These are phyloP conservation scores for Phytophthora cryptogea DNA, from an alignment of 352 stramenopile genomes.

Conservation along the genomic window DNA sequence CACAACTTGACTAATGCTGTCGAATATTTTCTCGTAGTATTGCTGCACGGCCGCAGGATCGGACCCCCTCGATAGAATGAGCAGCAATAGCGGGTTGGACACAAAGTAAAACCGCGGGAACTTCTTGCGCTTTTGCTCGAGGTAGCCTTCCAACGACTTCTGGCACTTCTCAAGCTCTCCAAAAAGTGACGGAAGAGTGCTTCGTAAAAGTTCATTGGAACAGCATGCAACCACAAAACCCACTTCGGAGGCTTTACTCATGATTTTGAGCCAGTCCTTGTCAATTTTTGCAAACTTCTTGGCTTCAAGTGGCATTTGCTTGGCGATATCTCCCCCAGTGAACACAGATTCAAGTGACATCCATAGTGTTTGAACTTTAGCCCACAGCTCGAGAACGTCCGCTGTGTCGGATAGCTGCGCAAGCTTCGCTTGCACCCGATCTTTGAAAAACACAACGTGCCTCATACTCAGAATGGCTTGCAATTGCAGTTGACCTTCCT, in stretches of 20 bases:
- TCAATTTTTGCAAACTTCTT: conserved; percentile 94
- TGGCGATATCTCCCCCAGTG: conserved; percentile 92
- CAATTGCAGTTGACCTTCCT: conserved; percentile 88
- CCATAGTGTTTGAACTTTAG: conserved; percentile 93
- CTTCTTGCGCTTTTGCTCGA: conserved; percentile 91
- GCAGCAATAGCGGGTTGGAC: conserved; percentile 88
- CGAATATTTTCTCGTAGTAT: conserved; percentile 91
- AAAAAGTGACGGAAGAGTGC: conserved; percentile 87
- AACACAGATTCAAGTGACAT: conserved; percentile 92
- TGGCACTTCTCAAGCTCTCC: conserved; percentile 92
- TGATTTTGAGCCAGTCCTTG: conserved; percentile 92
- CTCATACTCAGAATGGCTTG: conserved; percentile 90
- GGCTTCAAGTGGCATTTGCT: conserved; percentile 91
- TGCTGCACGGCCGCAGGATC: conserved; percentile 80
- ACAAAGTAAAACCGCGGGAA: conserved; percentile 94
- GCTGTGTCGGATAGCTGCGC: conserved; percentile 87
- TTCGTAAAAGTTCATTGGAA: conserved; percentile 84
- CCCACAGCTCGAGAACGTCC: conserved; percentile 90
- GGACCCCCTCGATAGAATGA: conserved; percentile 88
- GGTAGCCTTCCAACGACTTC: conserved; percentile 90
- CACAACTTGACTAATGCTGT: conserved; percentile 77
- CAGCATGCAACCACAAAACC: conserved; percentile 80
- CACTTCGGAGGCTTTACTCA: conserved; percentile 83
- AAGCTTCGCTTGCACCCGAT: conserved; percentile 78
- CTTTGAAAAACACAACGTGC: conserved; percentile 90